Base-by-base conservation (phyloP, 352 stramenopile species). In the Aphanomyces astaci region DNA sequence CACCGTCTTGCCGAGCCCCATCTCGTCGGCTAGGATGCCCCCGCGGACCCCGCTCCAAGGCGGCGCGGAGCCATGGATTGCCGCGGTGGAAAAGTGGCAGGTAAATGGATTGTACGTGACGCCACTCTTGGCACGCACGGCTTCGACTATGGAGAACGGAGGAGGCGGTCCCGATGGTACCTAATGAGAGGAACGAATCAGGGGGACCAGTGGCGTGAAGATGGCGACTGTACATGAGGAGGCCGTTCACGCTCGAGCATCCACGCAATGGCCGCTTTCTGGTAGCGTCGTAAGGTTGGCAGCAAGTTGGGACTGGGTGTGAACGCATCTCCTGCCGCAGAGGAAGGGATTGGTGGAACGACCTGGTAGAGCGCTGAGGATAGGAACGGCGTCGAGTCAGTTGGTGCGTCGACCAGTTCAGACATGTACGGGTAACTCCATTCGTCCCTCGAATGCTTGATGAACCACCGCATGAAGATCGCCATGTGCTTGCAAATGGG, bases 21-120 rank as follows among this genome's bases (percentile, higher is more conserved):
- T 98, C 68, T 92, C 86, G 64, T 98, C 94, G 1, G 89, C 90
- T 53, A 98, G 75, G 64, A 98, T 96, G 0, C 94, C 92, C 60
- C 91, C 92, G 24, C 72, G 76, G 3, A 89, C 59, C 7, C 15
- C 15, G n/a, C n/a, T n/a, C n/a, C n/a, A n/a, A n/a, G n/a, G 5
- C 9, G 27, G 5, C 39, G 46, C 22, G 68, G 22, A 30, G 72
- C 45, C 27, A 73, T 56, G 72, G 54, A 33, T 70, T 31, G 24
- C 17, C 24, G 28, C 3, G 39, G 10, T 28, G 22, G 24, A 45
- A 53, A 57, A 51, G 9, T n/a, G 43, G 0, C 11, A 31, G 0
- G 43, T 43, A 40, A 79, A 80, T 17, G 77, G 76, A 17, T 87
- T 75, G 39, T 88, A 86, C 22, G 63, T 13, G 45, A 66, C 25